Conservation (phyloP, 148 eudicot species). For the Mesembryanthemum crystallinum region DNA sequence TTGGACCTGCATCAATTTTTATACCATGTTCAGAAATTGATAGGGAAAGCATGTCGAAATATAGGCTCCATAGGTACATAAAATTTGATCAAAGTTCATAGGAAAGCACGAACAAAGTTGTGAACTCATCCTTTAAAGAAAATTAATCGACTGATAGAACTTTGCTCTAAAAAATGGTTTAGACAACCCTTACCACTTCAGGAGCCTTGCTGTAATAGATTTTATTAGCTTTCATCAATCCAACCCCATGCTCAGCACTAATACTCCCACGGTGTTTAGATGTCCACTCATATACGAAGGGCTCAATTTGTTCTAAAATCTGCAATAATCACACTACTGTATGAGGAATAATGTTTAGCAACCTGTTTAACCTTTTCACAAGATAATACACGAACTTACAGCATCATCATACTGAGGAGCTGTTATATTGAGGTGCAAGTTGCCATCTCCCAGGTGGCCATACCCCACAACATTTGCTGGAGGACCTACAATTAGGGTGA, state of each 20-base stretch:
- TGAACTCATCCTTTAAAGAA: too few relatives aligned
- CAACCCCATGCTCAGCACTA: constrained; percentile 96
- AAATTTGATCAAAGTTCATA: background rate
- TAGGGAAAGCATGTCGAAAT: constrained; percentile 10
- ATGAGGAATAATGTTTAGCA: constrained; percentile 12
- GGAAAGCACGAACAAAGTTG: too few relatives aligned
- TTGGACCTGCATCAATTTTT: constrained; percentile 50
- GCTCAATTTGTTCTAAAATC: constrained; percentile 80
- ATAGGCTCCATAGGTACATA: background rate
- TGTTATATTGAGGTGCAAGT: constrained; percentile 92
- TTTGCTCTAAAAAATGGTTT: too few relatives aligned
- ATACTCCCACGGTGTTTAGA: constrained; percentile 88
- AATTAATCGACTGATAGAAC: background rate
- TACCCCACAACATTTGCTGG: constrained; percentile 78
- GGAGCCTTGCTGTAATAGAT: constrained; percentile 89
- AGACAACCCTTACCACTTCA: constrained; percentile 61
- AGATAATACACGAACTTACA: constrained; percentile 50
- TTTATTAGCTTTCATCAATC: constrained; percentile 93
- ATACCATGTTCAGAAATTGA: background rate
- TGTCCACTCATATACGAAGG: constrained; percentile 97
- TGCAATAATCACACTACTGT: constrained; percentile 26
- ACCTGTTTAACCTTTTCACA: constrained; percentile 10
- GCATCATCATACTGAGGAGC: constrained; percentile 65
- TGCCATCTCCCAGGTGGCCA: constrained; percentile 96
- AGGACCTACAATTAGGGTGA: constrained; percentile 38